Conservation (phyloP, 306 rosid species). For the Dalbergia cochinchinensis region DNA sequence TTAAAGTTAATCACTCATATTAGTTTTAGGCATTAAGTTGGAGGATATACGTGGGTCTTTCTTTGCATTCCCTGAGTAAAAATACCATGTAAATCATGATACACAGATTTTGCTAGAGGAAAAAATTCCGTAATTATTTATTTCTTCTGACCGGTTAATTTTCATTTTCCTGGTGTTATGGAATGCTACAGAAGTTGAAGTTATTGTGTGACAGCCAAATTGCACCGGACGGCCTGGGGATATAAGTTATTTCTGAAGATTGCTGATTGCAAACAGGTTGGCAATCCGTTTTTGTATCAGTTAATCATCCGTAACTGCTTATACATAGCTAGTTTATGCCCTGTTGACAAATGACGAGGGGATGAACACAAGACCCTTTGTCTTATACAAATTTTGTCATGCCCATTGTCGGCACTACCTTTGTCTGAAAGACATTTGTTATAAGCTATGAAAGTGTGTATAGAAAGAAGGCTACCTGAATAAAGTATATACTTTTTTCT, state of each 20-base stretch:
- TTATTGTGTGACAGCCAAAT: constrained; percentile 51
- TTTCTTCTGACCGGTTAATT: constrained; percentile 25
- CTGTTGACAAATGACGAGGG: constrained; percentile 18
- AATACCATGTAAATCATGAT: background rate
- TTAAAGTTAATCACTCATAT: background rate
- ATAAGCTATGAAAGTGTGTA: constrained; percentile 6
- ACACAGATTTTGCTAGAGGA: background rate
- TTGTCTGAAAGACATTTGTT: constrained; percentile 31
- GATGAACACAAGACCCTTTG: constrained; percentile 20
- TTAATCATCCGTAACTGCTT: constrained; percentile 29
- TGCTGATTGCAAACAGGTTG: constrained; percentile 35
- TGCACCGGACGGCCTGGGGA: constrained; percentile 50
- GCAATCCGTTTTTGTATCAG: constrained; percentile 38
- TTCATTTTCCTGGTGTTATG: constrained; percentile 35
- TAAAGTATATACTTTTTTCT: background rate
- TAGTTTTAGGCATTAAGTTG: constrained; percentile 2
- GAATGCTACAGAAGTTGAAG: constrained; percentile 80
- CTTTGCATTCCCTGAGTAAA: background rate
- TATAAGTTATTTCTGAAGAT: constrained; percentile 42
- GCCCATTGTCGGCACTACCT: background rate
- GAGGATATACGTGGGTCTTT: background rate
- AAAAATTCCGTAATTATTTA: background rate
- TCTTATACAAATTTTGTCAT: constrained; percentile 39
- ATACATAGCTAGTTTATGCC: constrained; percentile 35
- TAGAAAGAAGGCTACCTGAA: constrained; percentile 7